Conservation (phyloP, 345 rosid species). For the Sapria himalayana region DNA sequence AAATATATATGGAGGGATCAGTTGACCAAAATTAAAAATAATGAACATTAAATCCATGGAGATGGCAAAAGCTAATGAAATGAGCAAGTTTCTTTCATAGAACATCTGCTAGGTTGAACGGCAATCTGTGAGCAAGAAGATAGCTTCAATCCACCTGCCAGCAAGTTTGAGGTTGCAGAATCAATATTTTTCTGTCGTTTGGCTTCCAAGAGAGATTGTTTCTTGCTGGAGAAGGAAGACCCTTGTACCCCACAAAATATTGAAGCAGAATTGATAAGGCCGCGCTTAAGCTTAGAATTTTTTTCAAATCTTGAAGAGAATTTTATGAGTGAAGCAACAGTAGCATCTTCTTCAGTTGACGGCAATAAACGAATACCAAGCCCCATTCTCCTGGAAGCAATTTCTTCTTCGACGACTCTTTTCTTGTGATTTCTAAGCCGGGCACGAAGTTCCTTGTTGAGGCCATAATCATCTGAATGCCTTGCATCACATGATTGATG, state of each 20-base stretch:
- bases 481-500: constrained; percentile 67
- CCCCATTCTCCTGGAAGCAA: constrained; percentile 47
- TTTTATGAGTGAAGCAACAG: constrained; percentile 36
- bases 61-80: too few species aligned
- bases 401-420: constrained; percentile 73
- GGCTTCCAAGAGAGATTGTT: constrained; percentile 41
- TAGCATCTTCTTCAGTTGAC: constrained; percentile 31
- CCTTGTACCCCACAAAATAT: constrained; percentile 39
- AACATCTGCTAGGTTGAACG: constrained; percentile 13
- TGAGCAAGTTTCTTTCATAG: too few species aligned
- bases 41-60: too few species aligned
- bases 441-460: constrained; percentile 65
- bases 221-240: constrained; percentile 22
- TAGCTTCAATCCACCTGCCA: constrained; percentile 46
- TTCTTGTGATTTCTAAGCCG: constrained; percentile 66
- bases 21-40: too few species aligned
- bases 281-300: constrained; percentile 62
- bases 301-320: constrained; percentile 54
- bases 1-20: too few species aligned
- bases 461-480: constrained; percentile 69
- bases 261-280: constrained; percentile 42
- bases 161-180: constrained; percentile 33
- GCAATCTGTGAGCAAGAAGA: constrained; percentile 34
- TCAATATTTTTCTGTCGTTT: constrained; percentile 70
- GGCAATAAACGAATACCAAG: constrained; percentile 68